Evolutionary conservation across 1,139 yeast species (phyloP).

Genomic region (Geotrichum citri-aurantii): DNA sequence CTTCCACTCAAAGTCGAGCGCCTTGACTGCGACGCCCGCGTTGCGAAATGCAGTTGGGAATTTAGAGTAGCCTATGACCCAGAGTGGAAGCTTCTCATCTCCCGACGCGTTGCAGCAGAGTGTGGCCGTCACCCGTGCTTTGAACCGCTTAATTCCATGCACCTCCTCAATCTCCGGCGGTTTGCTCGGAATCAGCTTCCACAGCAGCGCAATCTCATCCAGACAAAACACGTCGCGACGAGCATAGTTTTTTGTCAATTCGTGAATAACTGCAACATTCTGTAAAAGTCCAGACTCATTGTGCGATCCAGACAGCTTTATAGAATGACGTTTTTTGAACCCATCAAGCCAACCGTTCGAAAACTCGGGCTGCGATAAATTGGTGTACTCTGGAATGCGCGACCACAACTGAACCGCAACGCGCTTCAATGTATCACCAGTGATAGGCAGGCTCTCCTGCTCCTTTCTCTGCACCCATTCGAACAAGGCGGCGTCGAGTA

Average conservation of each 20-base stretch:
- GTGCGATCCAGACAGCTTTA: constrained; percentile 12
- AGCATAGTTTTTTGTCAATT: constrained; percentile 13
- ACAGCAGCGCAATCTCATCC: constrained; percentile 14
- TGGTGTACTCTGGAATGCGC: constrained; percentile 15
- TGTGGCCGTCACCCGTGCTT: constrained; percentile 14
- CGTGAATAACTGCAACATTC: constrained; percentile 15
- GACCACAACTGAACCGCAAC: constrained; percentile 17
- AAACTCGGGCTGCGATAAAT: constrained; percentile 14
- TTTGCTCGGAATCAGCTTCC: constrained; percentile 17
- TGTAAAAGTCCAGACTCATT: constrained; percentile 13
- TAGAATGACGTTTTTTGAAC: constrained; percentile 16
- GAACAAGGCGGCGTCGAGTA: constrained; percentile 15
- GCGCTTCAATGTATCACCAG: constrained; percentile 13
- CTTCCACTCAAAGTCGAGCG: constrained; percentile 17
- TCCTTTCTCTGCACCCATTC: constrained; percentile 18
- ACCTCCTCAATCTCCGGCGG: constrained; percentile 17
- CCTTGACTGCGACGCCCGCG: constrained; percentile 15
- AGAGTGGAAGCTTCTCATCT: constrained; percentile 14
- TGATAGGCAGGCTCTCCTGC: constrained; percentile 13
- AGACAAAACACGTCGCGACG: constrained; percentile 12
- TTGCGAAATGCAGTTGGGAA: constrained; percentile 16
- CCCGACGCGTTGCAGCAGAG: constrained; percentile 17
- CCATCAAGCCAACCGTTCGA: constrained; percentile 18
- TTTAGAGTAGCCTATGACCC: constrained; percentile 17
- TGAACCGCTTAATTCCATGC: constrained; percentile 14